Conservation (phyloP, 441 rosid genomes). For the Erodium trifolium region DNA sequence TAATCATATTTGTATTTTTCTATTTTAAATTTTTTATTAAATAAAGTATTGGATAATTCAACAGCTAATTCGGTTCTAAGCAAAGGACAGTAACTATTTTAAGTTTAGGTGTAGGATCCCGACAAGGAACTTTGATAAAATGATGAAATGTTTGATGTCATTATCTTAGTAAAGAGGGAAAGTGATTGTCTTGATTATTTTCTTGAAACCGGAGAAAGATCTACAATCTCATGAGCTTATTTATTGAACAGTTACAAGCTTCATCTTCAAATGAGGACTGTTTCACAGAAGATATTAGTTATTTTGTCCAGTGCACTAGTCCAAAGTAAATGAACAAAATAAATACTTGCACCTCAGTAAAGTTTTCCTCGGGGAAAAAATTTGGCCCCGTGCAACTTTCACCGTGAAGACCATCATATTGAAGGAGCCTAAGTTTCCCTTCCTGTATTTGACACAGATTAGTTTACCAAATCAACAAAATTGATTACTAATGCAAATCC, state of each 20-base stretch:
- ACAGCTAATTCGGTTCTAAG: no score
- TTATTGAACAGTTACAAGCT: neutral
- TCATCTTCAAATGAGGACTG: neutral
- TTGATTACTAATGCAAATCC: neutral
- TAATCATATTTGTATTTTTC: no score
- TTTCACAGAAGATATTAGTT: neutral
- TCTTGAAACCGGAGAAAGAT: no score
- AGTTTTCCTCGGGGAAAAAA: slow-evolving; percentile 43
- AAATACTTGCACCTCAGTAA: slow-evolving; percentile 51
- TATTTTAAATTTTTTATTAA: no score
- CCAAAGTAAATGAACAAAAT: neutral
- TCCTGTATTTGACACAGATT: slow-evolving; percentile 43
- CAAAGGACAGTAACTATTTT: no score
- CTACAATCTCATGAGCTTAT: neutral
- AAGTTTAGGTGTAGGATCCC: no score
- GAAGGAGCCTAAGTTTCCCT: slow-evolving; percentile 78
- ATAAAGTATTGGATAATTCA: no score
- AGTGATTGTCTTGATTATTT: no score
- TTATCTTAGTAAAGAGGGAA: no score
- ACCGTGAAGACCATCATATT: slow-evolving; percentile 47
- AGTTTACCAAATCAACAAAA: slow-evolving; percentile 13
- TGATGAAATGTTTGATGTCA: no score
- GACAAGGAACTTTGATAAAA: no score
- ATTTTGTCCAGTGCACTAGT: neutral
- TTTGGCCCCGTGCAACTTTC: slow-evolving; percentile 37